A percentile compares a stretch with the other conserved stretches of the same genome.
Conservation (phyloP, 768 basidiomycete genomes). For the Coprinopsis marcescibilis region DNA sequence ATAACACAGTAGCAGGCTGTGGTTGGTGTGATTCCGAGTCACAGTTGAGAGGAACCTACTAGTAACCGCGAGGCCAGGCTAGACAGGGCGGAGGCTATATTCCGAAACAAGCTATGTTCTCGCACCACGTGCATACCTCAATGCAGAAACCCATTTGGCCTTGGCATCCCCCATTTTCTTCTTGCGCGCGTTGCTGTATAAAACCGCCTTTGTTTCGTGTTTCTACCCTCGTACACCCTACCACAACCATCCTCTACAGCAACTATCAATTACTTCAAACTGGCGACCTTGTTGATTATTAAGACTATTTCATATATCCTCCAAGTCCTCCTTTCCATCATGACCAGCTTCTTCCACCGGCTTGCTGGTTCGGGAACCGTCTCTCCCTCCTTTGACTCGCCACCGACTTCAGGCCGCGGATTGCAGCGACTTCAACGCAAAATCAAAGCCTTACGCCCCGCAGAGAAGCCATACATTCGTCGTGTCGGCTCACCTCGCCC, state of each 20-base stretch:
- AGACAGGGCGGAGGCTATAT: no score
- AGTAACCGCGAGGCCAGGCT: no score
- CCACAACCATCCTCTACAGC: background rate
- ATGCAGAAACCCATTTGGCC: background rate
- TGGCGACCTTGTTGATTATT: background rate
- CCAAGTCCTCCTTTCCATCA: background rate
- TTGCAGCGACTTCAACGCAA: conserved; percentile 7
- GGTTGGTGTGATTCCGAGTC: no score
- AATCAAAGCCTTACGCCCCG: conserved; percentile 4
- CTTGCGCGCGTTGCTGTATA: no score
- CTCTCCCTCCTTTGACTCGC: conserved; percentile 1
- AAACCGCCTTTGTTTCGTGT: background rate
- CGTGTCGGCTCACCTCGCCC: conserved; percentile 36
- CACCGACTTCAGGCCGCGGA: background rate
- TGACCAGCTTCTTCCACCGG: conserved; percentile 1
- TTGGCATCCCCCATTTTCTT: no score
- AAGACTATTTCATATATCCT: background rate
- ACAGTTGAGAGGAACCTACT: no score
- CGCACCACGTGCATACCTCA: background rate
- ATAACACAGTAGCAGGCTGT: no score
- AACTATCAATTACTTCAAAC: background rate
- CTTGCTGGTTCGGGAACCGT: background rate
- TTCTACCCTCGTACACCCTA: background rate
- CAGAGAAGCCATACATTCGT: background rate
- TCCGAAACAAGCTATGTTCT: background rate